Evolutionary conservation across 1,284 basidiomycete species (phyloP).

Genomic region (Anthracocystis setariae): DNA sequence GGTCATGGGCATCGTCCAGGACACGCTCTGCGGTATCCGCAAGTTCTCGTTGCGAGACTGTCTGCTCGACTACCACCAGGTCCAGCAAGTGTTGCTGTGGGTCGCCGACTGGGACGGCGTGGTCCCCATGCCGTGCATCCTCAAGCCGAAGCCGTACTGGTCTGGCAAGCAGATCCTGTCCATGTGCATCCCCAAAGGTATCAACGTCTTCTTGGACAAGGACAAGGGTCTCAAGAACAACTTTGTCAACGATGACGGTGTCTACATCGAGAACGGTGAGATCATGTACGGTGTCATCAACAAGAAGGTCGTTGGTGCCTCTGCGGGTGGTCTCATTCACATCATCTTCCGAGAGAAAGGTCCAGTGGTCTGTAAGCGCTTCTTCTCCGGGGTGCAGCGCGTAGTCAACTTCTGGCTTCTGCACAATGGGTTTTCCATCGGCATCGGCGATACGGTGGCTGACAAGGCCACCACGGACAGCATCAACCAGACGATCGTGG

Average conservation of each 20-base stretch:
- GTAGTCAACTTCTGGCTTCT: constrained; percentile 99
- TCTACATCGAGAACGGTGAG: constrained; percentile 97
- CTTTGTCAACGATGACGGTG: constrained; percentile 79
- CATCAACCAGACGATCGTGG: constrained; percentile 84
- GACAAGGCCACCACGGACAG: constrained; percentile 83
- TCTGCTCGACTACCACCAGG: constrained; percentile 65
- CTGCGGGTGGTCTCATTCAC: constrained; percentile 88
- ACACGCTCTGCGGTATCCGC: constrained; percentile 95
- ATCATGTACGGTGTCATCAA: constrained; percentile 94
- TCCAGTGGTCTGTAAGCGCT: constrained; percentile 86
- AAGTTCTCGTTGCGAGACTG: constrained; percentile 93
- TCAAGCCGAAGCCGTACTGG: constrained; percentile 98
- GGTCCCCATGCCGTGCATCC: constrained; percentile 89
- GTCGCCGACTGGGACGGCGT: constrained; percentile 95
- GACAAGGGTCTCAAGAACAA: constrained; percentile 61
- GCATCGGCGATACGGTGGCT: constrained; percentile 97
- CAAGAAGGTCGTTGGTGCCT: constrained; percentile 97
- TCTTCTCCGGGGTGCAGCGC: constrained; percentile 93
- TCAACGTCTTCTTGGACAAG: constrained; percentile 78
- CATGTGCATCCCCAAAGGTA: constrained; percentile 91
- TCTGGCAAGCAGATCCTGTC: constrained; percentile 96
- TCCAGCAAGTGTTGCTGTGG: constrained; percentile 98
- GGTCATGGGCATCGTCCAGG: constrained; percentile 99
- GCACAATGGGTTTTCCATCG: constrained; percentile 98
- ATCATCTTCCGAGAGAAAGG: constrained; percentile 98